A percentile compares a stretch with the other conserved stretches of the same genome.
phyloP scores from a whole-genome alignment of 139 green algal species.

The Nannochloris sp. region DNA sequence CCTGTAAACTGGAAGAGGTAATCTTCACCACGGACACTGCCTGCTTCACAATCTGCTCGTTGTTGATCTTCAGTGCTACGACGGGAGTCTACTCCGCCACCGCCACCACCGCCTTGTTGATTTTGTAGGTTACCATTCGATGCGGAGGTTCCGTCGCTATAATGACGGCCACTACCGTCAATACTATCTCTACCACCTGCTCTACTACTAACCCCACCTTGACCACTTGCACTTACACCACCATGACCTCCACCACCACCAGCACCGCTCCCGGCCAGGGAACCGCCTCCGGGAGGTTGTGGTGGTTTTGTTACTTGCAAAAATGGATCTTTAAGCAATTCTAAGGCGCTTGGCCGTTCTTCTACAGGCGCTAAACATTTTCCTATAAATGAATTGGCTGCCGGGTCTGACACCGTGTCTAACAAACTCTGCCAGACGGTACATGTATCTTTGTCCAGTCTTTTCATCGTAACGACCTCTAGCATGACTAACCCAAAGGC shows the following conservation, averaged over 20 bases:
- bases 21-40: slow-evolving; percentile 79
- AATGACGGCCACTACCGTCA: no score
- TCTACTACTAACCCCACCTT: not conserved
- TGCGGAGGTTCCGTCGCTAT: no score
- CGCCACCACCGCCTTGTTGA: slow-evolving; percentile 12
- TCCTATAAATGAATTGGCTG: slow-evolving; percentile 64
- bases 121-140: no score
- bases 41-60: slow-evolving; percentile 42
- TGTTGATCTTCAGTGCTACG: not conserved
- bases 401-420: slow-evolving; percentile 58
- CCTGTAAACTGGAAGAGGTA: slow-evolving; percentile 83
- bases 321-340: slow-evolving; percentile 85
- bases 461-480: slow-evolving; percentile 87
- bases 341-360: slow-evolving; percentile 51
- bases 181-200: no score
- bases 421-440: slow-evolving; percentile 42
- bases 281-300: not conserved
- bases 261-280: slow-evolving; percentile 1
- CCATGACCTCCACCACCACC: not conserved
- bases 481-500: slow-evolving; percentile 95
- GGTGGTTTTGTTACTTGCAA: slow-evolving; percentile 20
- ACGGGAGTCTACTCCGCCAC: not conserved
- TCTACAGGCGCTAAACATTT: slow-evolving; percentile 63
- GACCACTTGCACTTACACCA: not conserved
- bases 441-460: slow-evolving; percentile 43